Conservation (phyloP, 176 grass and related monocot species). For the Oryza meyeriana region DNA sequence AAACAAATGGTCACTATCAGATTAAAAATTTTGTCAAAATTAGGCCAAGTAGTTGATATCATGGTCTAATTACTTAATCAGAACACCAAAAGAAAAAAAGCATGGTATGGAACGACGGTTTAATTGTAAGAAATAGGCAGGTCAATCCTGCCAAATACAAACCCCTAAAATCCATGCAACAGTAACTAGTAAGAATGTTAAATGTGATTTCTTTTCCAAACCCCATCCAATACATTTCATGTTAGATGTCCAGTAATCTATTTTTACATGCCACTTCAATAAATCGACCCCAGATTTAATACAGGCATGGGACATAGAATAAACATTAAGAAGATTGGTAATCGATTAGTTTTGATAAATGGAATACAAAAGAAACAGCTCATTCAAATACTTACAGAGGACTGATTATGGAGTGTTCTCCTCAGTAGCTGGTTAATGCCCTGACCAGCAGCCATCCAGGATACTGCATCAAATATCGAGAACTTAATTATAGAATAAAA, state of each 20-base stretch:
- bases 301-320: neutral
- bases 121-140: neutral
- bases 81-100: neutral
- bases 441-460: conserved; percentile 63
- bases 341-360: neutral
- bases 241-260: neutral
- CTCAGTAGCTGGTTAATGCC: conserved; percentile 66
- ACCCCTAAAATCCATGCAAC: neutral
- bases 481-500: neutral
- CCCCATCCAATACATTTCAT: neutral
- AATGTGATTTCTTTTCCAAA: neutral
- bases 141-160: neutral
- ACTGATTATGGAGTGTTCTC: conserved; percentile 60
- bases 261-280: neutral
- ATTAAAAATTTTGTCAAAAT: neutral
- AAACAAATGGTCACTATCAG: neutral
- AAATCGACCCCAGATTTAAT: neutral
- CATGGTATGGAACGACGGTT: neutral
- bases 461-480: neutral
- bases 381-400: conserved; percentile 51
- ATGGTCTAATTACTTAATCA: neutral
- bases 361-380: neutral
- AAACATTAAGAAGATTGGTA: neutral
- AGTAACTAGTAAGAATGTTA: neutral
- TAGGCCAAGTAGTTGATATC: neutral